Conservation (phyloP, 1,284 basidiomycete species). For the Naganishia cerealis region DNA sequence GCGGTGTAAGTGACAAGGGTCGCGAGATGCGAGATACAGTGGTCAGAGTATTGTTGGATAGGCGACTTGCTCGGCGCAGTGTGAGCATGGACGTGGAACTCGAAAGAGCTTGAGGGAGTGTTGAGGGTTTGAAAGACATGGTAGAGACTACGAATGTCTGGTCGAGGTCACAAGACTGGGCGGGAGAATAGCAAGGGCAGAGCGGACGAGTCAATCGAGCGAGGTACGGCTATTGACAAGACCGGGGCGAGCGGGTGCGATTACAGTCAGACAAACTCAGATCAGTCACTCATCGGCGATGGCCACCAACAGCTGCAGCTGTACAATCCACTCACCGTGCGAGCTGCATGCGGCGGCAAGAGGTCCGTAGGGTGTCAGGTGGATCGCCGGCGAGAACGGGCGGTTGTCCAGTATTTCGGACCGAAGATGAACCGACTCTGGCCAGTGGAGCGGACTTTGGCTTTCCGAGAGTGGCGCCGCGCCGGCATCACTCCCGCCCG, state of each 20-base stretch:
- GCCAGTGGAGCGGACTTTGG: too few relatives aligned
- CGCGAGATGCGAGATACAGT: background rate
- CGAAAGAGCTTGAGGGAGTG: constrained; percentile 8
- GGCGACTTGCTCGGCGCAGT: constrained; percentile 12
- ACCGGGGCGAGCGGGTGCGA: background rate
- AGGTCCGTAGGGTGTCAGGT: background rate
- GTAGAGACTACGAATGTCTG: background rate
- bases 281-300: constrained; percentile 4
- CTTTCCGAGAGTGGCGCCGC: too few relatives aligned
- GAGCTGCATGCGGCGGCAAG: background rate
- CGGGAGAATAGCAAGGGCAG: background rate
- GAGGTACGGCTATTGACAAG: constrained; percentile 18
- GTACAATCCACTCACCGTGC: background rate
- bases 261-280: background rate
- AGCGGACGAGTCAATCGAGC: constrained; percentile 8
- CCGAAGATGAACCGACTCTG: too few relatives aligned
- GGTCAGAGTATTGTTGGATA: background rate
- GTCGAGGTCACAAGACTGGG: background rate
- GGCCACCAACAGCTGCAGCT: background rate
- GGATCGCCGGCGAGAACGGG: background rate
- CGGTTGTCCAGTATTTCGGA: background rate
- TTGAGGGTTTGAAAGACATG: constrained; percentile 9
- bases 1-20: background rate
- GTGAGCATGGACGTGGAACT: constrained; percentile 17
- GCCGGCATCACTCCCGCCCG: too few relatives aligned